Evolutionary conservation across 257 asterid species (phyloP).

Genomic region (Ajuga chamaepitys): DNA sequence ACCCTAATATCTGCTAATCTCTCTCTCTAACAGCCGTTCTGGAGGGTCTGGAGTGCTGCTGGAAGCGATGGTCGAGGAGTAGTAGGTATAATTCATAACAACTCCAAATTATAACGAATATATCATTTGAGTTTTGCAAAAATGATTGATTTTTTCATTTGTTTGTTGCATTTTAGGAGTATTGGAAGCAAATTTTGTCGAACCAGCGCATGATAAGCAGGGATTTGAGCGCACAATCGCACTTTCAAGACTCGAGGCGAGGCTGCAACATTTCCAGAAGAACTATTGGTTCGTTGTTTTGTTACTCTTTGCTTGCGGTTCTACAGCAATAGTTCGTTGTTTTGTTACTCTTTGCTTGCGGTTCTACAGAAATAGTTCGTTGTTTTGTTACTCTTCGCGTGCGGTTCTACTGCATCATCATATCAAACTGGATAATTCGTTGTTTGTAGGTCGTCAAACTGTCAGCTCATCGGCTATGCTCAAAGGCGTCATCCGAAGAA

Average conservation of each 20-base stretch:
- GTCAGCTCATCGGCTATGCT: constrained; percentile 65
- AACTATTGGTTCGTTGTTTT: constrained; percentile 34
- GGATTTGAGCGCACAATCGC: constrained; percentile 63
- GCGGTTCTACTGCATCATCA: too few species aligned
- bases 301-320: too few species aligned
- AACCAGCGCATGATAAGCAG: constrained; percentile 77
- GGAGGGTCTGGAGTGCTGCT: constrained; percentile 91
- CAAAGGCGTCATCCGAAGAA: constrained; percentile 28
- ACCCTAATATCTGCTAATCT: neutral
- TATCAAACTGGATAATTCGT: neutral
- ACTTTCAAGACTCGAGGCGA: constrained; percentile 44
- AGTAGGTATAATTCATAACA: constrained; percentile 34
- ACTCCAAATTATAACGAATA: too few species aligned
- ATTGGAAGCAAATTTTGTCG: constrained; percentile 63
- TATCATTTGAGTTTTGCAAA: neutral
- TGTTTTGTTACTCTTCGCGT: too few species aligned
- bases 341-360: too few species aligned
- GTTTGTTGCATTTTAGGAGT: constrained; percentile 32
- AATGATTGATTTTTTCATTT: neutral
- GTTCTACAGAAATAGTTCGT: too few species aligned
- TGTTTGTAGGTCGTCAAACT: constrained; percentile 33
- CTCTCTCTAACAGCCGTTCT: constrained; percentile 51
- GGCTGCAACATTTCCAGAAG: constrained; percentile 39
- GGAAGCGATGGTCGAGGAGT: constrained; percentile 91
- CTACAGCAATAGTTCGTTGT: constrained; percentile 42